Evolutionary conservation across 2,329 filamentous ascomycete species (phyloP), one percentile per base, ranked within the genome.

Genomic region (Chaetomium sp.): DNA sequence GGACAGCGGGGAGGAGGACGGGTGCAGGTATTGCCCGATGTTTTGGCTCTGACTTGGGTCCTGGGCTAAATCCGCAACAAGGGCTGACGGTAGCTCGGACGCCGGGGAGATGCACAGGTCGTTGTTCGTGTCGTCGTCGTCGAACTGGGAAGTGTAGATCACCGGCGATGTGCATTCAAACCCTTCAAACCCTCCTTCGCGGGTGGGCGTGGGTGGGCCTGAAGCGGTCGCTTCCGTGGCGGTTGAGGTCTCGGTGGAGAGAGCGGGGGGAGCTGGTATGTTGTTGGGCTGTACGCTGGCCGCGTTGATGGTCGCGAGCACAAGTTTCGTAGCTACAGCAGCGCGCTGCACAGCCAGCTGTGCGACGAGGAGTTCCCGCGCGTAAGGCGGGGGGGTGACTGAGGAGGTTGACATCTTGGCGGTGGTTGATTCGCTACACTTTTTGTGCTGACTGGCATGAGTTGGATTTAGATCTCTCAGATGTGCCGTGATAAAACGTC

Each of bases 341-440:
- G 78, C 91, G 62, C 91, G 84, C 75, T 95, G 90, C 55, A 96
- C 91, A 59, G 91, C 91, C 44, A 96, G 83, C 70, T 92, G 86
- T 59, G 91, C 91, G 54, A 95, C 81, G 67, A 86, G 78, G 65
- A 94, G 84, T 76, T 96, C 91, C 61, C 85, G 82, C 57, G 81
- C 76, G 78, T 94, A 95, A 88, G 57, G 78, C 94, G 95, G 88
- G 56, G 37, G 81, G 76, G 78, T 94, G 95, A 49, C 75, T 37
- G 78, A 76, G 48, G 75, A 43, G 79, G 76, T 88, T 89, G 68
- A 91, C 88, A 67, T 66, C 67, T 75, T 76, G 61, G 61, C 63
- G 37, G 54, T 33, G 47, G 35, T 49, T 40, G 49, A 37, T 52
- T 27, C 19, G 19, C 3, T 27, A 27, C 19, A 27, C 19, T 27